These are phyloP conservation scores for Trichosporon coremiiforme DNA, from an alignment of 1,284 basidiomycete genomes.

Conservation along the genomic window DNA sequence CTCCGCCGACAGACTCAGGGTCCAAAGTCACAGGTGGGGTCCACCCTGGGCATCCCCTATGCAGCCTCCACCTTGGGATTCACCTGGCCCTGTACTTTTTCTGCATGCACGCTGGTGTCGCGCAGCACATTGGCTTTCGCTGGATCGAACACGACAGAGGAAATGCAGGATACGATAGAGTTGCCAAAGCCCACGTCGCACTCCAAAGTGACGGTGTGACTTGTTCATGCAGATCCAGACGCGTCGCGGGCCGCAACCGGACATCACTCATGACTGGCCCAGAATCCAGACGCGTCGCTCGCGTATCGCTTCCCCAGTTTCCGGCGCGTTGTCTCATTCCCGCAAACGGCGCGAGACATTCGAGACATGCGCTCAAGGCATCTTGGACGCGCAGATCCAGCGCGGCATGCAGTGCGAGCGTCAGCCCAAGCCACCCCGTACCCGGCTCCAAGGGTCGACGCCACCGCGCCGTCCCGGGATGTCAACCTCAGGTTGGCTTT, in stretches of 20 bases:
- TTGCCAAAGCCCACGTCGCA: not conserved
- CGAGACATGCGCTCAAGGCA: no score
- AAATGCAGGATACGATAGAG: not conserved
- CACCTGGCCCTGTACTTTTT: not conserved
- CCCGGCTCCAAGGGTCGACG: not conserved
- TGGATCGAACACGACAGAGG: not conserved
- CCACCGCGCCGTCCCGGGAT: conserved; percentile 5
- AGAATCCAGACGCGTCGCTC: not conserved
- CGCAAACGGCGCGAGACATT: not conserved
- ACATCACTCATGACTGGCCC: not conserved
- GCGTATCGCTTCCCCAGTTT: not conserved
- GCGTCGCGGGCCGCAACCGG: not conserved
- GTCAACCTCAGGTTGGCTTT: not conserved
- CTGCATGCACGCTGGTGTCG: not conserved
- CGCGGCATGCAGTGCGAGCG: not conserved
- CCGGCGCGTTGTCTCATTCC: not conserved
- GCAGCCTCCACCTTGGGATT: not conserved
- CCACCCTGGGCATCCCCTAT: not conserved
- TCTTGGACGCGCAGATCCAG: no score
- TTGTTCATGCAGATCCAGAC: conserved; percentile 3
- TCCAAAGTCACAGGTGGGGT: not conserved
- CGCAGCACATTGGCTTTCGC: conserved; percentile 8
- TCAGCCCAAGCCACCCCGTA: conserved; percentile 1
- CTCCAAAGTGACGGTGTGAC: not conserved
- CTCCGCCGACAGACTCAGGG: not conserved